Base-by-base conservation (phyloP, 768 basidiomycete genomes). In the Austroboletus eburneus region DNA sequence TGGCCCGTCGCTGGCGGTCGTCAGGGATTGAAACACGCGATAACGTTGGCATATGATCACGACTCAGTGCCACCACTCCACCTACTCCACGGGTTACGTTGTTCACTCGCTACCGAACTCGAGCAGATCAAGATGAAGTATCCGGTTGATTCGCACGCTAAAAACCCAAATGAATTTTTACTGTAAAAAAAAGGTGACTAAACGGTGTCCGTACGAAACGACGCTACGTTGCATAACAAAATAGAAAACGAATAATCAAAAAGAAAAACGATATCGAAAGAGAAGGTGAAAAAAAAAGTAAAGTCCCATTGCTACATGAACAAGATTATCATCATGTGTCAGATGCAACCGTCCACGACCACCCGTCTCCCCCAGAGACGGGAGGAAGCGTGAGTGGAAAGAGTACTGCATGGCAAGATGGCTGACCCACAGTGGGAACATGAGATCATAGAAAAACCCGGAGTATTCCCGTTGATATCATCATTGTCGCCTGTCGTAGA, bases 221-320 rank as follows among this genome's bases (percentile, higher is more conserved):
- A 52, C 20, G 6, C 43, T 51, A 58, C 14, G 46, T 24, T 46
- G 60, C 54, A 62, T 58, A 63, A 63, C 49, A 57, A 57, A 48
- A 62, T 65, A 64, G 58, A 65, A 67, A 59, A 53, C 45, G 57
- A 63, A 54, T 61, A 52, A 60, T 66, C 57, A 62, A 51, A 43
- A 35, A 50, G n/a, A n/a, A 51, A 24, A 40, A 40, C 13, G 17
- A 29, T 30, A 29, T 21, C n/a, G 20, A 39, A 23, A 39, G 23
- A 18, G 33, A 35, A 39, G 7, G 24, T 36, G 43, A 38, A 29
- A 44, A 18, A 33, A 45, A 48, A 40, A 52, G n/a, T n/a, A n/a
- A 38, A 45, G 39, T 51, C 57, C 55, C 46, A 48, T 49, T 22
- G 18, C 20, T 56, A 61, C 63, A 57, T 56, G 56, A 53, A 66